Conservation (phyloP, 805 yeast species). For the Citeromyces matritensis region DNA sequence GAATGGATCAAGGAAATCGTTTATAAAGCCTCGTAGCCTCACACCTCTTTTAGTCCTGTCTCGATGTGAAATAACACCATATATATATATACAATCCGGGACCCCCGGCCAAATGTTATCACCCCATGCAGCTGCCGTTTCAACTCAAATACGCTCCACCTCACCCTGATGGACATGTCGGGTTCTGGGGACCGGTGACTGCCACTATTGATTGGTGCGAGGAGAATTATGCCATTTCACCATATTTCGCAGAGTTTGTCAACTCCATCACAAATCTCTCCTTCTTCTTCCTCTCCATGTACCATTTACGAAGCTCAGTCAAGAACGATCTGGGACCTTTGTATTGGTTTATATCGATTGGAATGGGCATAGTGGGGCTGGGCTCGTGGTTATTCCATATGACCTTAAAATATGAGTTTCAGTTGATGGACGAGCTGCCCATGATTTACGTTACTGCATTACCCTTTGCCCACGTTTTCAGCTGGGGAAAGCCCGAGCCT, state of each 20-base stretch:
- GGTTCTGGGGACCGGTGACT: constrained; percentile 75
- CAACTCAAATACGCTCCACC: constrained; percentile 1
- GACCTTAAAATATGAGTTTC: constrained; percentile 84
- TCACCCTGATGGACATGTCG: constrained; percentile 12
- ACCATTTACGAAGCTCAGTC: constrained; percentile 35
- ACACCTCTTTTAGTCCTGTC: too few species aligned
- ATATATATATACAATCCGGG: too few species aligned
- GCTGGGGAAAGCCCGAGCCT: constrained; percentile 11
- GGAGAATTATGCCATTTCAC: constrained; percentile 81
- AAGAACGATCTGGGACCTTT: constrained; percentile 51
- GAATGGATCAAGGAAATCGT: too few species aligned
- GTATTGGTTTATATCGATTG: constrained; percentile 57
- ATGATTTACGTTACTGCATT: constrained; percentile 97
- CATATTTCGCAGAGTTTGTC: constrained; percentile 79
- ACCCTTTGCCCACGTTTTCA: constrained; percentile 39
- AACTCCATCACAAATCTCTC: constrained; percentile 66
- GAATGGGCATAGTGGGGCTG: constrained; percentile 80
- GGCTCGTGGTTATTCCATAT: constrained; percentile 95
- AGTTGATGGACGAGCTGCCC: constrained; percentile 87
- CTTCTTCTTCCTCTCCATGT: constrained; percentile 14
- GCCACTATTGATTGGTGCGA: constrained; percentile 99
- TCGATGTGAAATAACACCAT: too few species aligned
- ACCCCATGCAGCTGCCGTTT: neutral
- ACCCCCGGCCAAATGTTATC: too few species aligned
- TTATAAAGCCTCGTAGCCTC: too few species aligned